Conservation (phyloP, 129 eudicot species). For the carrot (Daucus carota) region DNA sequence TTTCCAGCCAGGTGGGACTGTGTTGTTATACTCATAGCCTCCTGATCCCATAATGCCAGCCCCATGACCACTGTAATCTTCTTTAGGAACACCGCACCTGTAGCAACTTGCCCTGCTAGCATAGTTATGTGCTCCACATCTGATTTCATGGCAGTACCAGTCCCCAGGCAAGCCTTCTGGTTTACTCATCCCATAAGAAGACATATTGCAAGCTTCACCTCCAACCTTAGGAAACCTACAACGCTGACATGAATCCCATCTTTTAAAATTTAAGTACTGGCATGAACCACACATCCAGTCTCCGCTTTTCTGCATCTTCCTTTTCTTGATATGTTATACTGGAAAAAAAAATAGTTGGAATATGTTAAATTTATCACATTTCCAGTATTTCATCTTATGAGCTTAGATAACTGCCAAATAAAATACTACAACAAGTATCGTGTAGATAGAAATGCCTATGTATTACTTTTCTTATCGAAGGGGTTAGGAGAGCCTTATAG, state of each 20-base stretch:
- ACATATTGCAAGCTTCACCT: constrained; percentile 24
- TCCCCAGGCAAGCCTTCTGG: constrained; percentile 68
- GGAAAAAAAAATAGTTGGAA: not conserved
- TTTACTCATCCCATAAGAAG: constrained; percentile 38
- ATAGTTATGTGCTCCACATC: constrained; percentile 76
- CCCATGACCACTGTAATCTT: constrained; percentile 35
- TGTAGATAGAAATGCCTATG: not conserved
- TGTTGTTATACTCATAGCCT: constrained; percentile 20
- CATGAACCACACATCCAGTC: constrained; percentile 95
- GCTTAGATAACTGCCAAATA: not conserved
- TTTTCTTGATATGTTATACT: not conserved
- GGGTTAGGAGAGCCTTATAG: not conserved
- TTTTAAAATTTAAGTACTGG: constrained; percentile 72
- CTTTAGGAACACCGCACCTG: constrained; percentile 57
- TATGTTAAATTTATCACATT: not conserved
- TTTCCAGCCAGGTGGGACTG: constrained; percentile 80
- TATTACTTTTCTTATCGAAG: not conserved
- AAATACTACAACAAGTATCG: not conserved
- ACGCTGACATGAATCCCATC: constrained; percentile 68
- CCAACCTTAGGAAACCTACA: constrained; percentile 72
- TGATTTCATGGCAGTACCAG: constrained; percentile 68
- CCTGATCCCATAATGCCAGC: constrained; percentile 20
- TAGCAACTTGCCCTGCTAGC: constrained; percentile 80
- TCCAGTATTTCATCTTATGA: not conserved
- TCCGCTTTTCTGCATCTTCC: constrained; percentile 62